Evolutionary conservation across 352 stramenopile genomes (phyloP).

Genomic region (Phytopythium oedochilum): DNA sequence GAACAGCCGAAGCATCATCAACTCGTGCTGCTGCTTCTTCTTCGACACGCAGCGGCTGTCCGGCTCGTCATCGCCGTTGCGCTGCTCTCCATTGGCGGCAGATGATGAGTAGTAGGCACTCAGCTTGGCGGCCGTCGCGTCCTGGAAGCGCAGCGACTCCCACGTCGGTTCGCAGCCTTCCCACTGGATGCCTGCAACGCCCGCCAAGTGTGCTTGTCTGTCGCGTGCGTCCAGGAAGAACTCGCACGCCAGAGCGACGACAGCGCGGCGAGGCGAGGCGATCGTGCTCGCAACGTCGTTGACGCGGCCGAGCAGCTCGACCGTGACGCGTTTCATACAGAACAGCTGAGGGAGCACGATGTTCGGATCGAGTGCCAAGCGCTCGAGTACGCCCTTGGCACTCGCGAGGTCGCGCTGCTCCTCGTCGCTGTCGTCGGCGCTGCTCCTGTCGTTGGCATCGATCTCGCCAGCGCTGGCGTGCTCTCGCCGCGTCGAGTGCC

Average conservation of each 20-base stretch:
- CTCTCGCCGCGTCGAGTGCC: not conserved
- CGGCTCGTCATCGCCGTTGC: not conserved
- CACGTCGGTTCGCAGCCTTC: constrained; percentile 28
- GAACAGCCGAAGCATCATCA: constrained; percentile 15
- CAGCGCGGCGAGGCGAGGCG: not conserved
- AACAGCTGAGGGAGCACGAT: constrained; percentile 38
- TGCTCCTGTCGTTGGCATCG: not conserved
- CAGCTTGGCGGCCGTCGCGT: constrained; percentile 34
- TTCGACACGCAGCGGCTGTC: not conserved
- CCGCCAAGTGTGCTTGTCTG: constrained; percentile 35
- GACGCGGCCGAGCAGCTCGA: constrained; percentile 46
- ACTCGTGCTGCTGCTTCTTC: not conserved
- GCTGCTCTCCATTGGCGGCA: not conserved
- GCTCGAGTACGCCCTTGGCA: not conserved
- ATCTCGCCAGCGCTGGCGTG: too few relatives aligned
- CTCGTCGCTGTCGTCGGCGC: not conserved
- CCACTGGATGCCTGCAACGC: constrained; percentile 45
- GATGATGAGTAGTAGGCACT: constrained; percentile 14
- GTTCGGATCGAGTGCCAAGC: constrained; percentile 31
- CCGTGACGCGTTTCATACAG: constrained; percentile 51
- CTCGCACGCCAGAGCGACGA: constrained; percentile 41
- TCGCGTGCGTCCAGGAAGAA: constrained; percentile 41
- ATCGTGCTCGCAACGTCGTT: constrained; percentile 17
- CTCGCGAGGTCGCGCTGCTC: constrained; percentile 1
- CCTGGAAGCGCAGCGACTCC: constrained; percentile 24